Evolutionary conservation across 805 yeast species (phyloP), one percentile per base, ranked within the genome.

Genomic region (Dipodascopsis uninucleata): DNA sequence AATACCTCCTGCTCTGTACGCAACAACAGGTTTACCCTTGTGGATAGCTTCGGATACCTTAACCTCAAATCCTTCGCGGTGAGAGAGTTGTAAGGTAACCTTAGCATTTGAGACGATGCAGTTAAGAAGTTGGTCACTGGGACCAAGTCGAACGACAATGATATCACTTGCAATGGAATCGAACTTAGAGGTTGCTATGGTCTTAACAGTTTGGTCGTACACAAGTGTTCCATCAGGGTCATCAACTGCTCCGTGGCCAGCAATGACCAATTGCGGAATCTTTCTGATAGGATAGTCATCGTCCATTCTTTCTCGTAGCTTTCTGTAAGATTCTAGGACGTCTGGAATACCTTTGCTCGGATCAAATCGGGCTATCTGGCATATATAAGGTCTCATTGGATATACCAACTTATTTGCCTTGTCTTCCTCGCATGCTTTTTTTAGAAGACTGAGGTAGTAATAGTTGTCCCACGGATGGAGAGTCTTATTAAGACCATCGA

Each of bases 291-390:
- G 55, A 12, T 43, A 25, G 16, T 49, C 55, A 12, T 49, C 49
- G 26, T 50, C 52, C 54, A 51, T 49, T 43, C 28, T 40, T 17
- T 25, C 36, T 1, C 55, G 50, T 21, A 51, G 28, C 31, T 38
- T 31, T 12, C 47, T 39, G 28, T 51, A 51, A 5, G 55, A 40
- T 31, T 51, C 55, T 5, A 51, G 36, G 6, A 49, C 53, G 35
- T 51, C 55, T 14, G 51, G 50, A 14, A 51, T 49, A 5, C 55
- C 55, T 38, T 51, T 51, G 32, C 55, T 51, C 7, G 55, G 55
- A 25, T 51, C 55, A 29, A 51, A 51, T 14, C 55, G 44, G 9
- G 55, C 55, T 32, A 51, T 39, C 33, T 51, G 55, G 38, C 49
- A 41, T 17, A 51, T 38, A 28, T 51, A 51, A 14, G 53, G 54